Evolutionary conservation across 371 early-diverging fungal genomes (phyloP).

Genomic region (Ordospora colligata): DNA sequence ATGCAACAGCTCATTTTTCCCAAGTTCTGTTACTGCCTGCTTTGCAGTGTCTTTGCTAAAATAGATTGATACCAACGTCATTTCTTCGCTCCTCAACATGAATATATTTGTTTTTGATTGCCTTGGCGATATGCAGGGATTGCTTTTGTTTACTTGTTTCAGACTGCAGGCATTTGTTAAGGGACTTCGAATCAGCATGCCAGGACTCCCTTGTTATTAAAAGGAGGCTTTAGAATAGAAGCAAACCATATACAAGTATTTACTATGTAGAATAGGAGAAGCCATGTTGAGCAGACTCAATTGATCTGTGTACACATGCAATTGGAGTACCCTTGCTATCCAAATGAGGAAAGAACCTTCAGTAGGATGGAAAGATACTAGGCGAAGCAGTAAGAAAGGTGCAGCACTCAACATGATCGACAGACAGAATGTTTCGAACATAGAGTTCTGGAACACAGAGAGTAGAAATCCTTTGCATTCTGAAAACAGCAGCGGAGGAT

Average conservation of each 20-base stretch:
- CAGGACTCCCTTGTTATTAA: no score
- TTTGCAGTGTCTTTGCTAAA: conserved; percentile 52
- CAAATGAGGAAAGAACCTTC: neutral
- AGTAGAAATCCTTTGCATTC: neutral
- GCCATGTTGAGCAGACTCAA: no score
- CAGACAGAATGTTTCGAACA: neutral
- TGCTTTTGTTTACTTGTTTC: conserved; percentile 29
- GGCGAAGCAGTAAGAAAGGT: neutral
- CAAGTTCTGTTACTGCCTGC: conserved; percentile 52
- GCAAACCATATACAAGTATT: no score
- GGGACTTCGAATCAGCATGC: no score
- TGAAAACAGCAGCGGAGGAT: neutral
- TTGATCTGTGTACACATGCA: no score
- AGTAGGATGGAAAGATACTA: neutral
- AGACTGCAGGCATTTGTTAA: neutral
- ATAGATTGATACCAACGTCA: conserved; percentile 54
- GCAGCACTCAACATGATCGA: neutral
- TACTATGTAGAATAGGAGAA: no score
- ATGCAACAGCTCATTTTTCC: conserved; percentile 49
- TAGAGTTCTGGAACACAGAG: neutral
- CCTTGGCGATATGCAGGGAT: conserved; percentile 3
- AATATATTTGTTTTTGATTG: conserved; percentile 5
- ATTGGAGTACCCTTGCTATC: no score
- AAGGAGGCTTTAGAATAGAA: no score
- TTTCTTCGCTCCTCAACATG: conserved; percentile 59